Evolutionary conservation across 371 early-diverging fungal species (phyloP).

Genomic region (Basidiobolus meristosporus): DNA sequence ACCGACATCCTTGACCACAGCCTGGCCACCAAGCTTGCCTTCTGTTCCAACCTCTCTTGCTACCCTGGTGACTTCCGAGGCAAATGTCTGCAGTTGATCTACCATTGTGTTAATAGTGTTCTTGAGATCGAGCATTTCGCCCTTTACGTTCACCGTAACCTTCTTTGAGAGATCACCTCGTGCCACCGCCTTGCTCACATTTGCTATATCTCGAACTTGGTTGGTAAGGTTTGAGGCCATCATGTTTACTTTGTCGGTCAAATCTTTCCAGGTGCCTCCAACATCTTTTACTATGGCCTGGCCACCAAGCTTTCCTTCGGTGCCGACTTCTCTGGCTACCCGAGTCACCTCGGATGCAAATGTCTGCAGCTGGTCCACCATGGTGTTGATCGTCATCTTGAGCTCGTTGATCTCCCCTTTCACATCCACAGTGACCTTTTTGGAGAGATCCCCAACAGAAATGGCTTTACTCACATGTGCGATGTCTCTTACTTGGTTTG

Average conservation of each 20-base stretch:
- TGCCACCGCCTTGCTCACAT: too few species aligned
- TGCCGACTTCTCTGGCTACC: too few species aligned
- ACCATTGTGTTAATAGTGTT: slow-evolving; percentile 20
- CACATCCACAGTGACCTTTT: slow-evolving; percentile 22
- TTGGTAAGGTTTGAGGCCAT: too few species aligned
- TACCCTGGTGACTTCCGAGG: slow-evolving; percentile 36
- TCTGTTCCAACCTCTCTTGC: too few species aligned
- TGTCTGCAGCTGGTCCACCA: slow-evolving; percentile 31
- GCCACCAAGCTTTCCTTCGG: too few species aligned
- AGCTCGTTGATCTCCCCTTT: slow-evolving; percentile 35
- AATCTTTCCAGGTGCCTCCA: too few species aligned
- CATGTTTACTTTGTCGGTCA: too few species aligned
- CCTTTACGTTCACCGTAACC: slow-evolving; percentile 15
- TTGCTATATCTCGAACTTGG: too few species aligned
- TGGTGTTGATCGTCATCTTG: slow-evolving; percentile 39
- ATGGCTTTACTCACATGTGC: slow-evolving; percentile 29
- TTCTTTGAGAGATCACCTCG: slow-evolving; percentile 22
- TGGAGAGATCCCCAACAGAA: slow-evolving; percentile 35
- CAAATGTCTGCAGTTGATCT: slow-evolving; percentile 18
- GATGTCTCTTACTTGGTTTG: slow-evolving; percentile 30
- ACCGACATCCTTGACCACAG: too few species aligned
- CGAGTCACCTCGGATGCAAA: too few species aligned
- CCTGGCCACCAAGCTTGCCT: too few species aligned
- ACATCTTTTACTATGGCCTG: too few species aligned
- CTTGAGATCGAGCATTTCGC: slow-evolving; percentile 23